These are phyloP conservation scores for Hyphopichia khmerensis DNA, from an alignment of 1,139 yeast genomes.

Conservation along the genomic window DNA sequence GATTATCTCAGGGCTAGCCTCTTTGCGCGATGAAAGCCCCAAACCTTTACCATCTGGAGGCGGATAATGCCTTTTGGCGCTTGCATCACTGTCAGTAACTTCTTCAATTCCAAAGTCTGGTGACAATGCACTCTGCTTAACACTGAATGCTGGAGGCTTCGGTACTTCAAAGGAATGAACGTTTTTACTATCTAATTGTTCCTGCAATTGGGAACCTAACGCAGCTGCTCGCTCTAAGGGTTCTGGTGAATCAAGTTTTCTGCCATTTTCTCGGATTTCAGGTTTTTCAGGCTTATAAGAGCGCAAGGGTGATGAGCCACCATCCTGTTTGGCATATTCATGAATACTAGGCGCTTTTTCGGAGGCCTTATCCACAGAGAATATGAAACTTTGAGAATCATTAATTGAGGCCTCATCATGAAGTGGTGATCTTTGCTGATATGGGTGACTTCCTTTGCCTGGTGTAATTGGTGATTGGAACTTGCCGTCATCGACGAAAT, in stretches of 20 bases:
- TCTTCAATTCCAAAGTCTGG: slow-evolving; percentile 45
- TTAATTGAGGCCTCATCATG: slow-evolving; percentile 7
- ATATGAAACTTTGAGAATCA: slow-evolving; percentile 36
- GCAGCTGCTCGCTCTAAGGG: slow-evolving; percentile 28
- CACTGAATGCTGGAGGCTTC: neutral
- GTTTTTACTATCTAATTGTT: slow-evolving; percentile 13
- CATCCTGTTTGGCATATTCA: slow-evolving; percentile 18
- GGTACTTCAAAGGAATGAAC: slow-evolving; percentile 1
- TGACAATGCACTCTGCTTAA: slow-evolving; percentile 7
- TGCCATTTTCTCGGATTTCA: neutral
- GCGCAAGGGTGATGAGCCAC: slow-evolving; percentile 23
- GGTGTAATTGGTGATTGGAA: slow-evolving; percentile 2
- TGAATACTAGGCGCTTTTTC: slow-evolving; percentile 8
- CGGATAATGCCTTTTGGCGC: slow-evolving; percentile 1
- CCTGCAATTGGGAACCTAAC: slow-evolving; percentile 22
- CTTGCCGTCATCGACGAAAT: slow-evolving; percentile 1
- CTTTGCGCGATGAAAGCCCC: slow-evolving; percentile 7
- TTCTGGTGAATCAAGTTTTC: slow-evolving; percentile 14
- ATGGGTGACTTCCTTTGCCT: slow-evolving; percentile 13
- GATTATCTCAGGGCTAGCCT: slow-evolving; percentile 11
- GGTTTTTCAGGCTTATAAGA: slow-evolving; percentile 14
- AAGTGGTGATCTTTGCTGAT: slow-evolving; percentile 13
- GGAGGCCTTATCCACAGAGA: slow-evolving; percentile 18
- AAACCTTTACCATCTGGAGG: slow-evolving; percentile 9
- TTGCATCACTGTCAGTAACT: slow-evolving; percentile 30